Evolutionary conservation across 352 stramenopile genomes (phyloP).

Genomic region (Phytophthora hibernalis): DNA sequence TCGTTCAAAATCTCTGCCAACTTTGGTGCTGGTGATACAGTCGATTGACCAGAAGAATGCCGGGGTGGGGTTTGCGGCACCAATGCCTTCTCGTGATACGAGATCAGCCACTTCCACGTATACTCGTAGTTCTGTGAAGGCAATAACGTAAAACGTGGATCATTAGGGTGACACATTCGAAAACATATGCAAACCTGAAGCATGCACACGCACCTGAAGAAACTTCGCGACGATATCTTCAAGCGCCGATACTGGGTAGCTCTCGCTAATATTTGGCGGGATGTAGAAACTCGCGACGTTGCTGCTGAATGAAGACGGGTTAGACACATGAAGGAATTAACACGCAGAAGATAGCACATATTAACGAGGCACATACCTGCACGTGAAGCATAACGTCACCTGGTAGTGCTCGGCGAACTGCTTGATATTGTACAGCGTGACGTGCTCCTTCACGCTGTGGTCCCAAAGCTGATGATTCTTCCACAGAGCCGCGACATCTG

Average conservation of each 20-base stretch:
- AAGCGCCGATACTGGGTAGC: slow-evolving; percentile 83
- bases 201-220: slow-evolving; percentile 58
- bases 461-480: slow-evolving; percentile 88
- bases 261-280: slow-evolving; percentile 82
- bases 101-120: slow-evolving; percentile 80
- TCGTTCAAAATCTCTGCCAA: slow-evolving; percentile 66
- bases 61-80: slow-evolving; percentile 32
- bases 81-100: slow-evolving; percentile 57
- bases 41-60: slow-evolving; percentile 30
- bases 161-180: slow-evolving; percentile 7
- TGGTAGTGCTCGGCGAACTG: slow-evolving; percentile 91
- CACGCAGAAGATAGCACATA: not conserved
- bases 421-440: slow-evolving; percentile 92
- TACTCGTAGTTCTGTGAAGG: slow-evolving; percentile 73
- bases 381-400: slow-evolving; percentile 87
- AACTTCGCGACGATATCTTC: slow-evolving; percentile 92
- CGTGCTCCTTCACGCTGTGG: slow-evolving; percentile 88
- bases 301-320: slow-evolving; percentile 32
- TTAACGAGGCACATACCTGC: slow-evolving; percentile 54
- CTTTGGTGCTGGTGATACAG: slow-evolving; percentile 29
- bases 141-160: not conserved
- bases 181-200: not conserved
- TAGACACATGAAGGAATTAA: slow-evolving; percentile 6
- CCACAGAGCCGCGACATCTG: slow-evolving; percentile 71
- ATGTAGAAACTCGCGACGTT: slow-evolving; percentile 88